Evolutionary conservation across 306 rosid genomes (phyloP).

Genomic region (Carpinus fangiana): DNA sequence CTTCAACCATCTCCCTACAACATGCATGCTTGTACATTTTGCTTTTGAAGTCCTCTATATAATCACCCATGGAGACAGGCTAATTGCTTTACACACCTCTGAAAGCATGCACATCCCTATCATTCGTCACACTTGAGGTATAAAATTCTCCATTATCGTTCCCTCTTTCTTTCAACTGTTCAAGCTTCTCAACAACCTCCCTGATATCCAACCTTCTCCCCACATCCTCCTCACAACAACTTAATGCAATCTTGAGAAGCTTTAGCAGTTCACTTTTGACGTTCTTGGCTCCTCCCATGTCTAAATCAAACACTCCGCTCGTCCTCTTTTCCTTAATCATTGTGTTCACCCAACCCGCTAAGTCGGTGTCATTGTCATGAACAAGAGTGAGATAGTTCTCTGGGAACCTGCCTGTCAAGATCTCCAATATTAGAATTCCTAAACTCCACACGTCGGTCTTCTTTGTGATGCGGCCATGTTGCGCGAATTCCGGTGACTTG

Average conservation of each 20-base stretch:
- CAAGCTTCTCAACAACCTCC: constrained; percentile 60
- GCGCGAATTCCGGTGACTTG: constrained; percentile 87
- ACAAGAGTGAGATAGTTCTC: constrained; percentile 71
- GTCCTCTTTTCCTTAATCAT: constrained; percentile 76
- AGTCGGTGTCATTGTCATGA: constrained; percentile 49
- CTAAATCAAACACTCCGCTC: constrained; percentile 62
- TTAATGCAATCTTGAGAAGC: constrained; percentile 79
- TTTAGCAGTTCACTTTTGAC: constrained; percentile 66
- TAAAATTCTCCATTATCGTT: constrained; percentile 30
- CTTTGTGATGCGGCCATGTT: constrained; percentile 69
- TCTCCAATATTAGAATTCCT: constrained; percentile 80
- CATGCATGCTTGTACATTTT: background rate
- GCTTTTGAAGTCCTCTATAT: background rate
- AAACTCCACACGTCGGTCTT: constrained; percentile 87
- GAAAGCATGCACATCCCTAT: constrained; percentile 41
- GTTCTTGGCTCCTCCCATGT: constrained; percentile 56
- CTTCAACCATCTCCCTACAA: background rate
- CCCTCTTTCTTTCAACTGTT: constrained; percentile 50
- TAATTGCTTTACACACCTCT: constrained; percentile 32
- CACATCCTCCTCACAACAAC: constrained; percentile 91
- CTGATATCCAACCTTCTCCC: constrained; percentile 71
- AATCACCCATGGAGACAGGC: background rate
- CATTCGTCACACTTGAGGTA: constrained; percentile 32
- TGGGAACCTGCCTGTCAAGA: constrained; percentile 77
- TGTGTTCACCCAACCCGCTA: constrained; percentile 75